Evolutionary conservation across 192 early-diverging fungal species (phyloP), one percentile per base, ranked within the genome.

Genomic region (Rhizophagus sp.): DNA sequence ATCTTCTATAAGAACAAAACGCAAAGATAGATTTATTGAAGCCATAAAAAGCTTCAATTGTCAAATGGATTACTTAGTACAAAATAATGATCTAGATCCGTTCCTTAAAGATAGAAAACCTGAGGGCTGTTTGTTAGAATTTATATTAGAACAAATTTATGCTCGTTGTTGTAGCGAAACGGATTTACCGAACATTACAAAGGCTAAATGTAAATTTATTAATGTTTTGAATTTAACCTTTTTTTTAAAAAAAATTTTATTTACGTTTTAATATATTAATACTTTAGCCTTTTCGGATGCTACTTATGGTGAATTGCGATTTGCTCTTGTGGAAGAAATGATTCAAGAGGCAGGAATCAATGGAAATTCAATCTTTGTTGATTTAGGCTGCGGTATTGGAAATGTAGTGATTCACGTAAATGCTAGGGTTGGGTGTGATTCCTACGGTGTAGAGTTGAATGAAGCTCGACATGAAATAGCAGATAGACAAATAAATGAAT

Each of bases 321-420:
- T 91, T 34, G 89, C 88, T 39, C 85, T 99, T 78, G 93, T 97
- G 57, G 89, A 89, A 73, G 94, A 97, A 73, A 87, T 99, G 34
- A 96, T 98, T 75, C 81, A 90, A 65, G 82, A 89, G 72, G 90
- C 95, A 2, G 83, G 85, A 12, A 84, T 99, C 36, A 82, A 85
- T 27, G 81, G 88, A 17, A 86, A 86, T 44, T 90, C 92, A 62
- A 88, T 92, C 11, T 99, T 99, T 90, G 83, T 98, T 52, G 98
- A 99, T 83, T 87, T 99, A 83, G 96, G 94, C 1, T 94, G 94
- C 82, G 98, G 98, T 22, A 96, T 97, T 82, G 98, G 97, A 33
- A 98, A 98, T 87, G 96, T 98, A 3, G 96, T 98, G 17, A 85
- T 99, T 41, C 98, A 99, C 84, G 95, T 98, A 10, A 96, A 96